Base-by-base conservation (phyloP, 2,329 filamentous ascomycete genomes). In the Monosporascus cannonballus region DNA sequence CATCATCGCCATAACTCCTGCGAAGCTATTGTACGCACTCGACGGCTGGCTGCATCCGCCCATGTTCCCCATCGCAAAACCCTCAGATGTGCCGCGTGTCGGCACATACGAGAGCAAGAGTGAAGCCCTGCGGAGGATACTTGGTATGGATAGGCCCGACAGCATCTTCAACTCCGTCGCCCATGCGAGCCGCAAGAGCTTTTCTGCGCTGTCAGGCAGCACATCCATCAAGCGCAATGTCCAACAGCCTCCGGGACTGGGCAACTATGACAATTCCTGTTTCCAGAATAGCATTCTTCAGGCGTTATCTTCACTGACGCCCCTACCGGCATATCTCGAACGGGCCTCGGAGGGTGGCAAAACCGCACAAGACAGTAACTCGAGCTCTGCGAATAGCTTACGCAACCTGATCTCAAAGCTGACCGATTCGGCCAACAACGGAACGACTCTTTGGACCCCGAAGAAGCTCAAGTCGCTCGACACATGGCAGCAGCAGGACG, bases 241-340 rank as follows among this genome's bases (percentile, higher is more conserved):
- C 24, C 73, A 77, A 45, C 69, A 71, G 34, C 87, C 76, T 48
- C 78, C 75, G 2, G 94, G 94, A 0, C 73, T 97, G 50, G 90
- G 90, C 9, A 99, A 99, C 68, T 86, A 85, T 73, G 90, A 96
- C 73, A 96, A 96, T 67, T 96, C 91, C 1, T 97, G 94, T 74
- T 99, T 96, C 69, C 94, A 97, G 70, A 99, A 99, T 70, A 96
- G 92, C 66, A 86, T 96, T 20, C 83, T 99, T 11, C 91, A 96
- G 68, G 85, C 86, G 6, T 75, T 97, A 42, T 85, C 92, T 1
- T 87, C 92, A 4, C 76, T 97, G 30, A 78, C 80, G 18, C 80
- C 86, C 4, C 74, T 97, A 30, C 79, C 81, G 25, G 73, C 73
- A 3, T 94, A 90, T 63, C 77, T 96, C 7, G 73, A 73, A 2